Evolutionary conservation across 164 flowering plant species (phyloP), one percentile per base, ranked within the genome.

Genomic region (Nymphaea colorata): DNA sequence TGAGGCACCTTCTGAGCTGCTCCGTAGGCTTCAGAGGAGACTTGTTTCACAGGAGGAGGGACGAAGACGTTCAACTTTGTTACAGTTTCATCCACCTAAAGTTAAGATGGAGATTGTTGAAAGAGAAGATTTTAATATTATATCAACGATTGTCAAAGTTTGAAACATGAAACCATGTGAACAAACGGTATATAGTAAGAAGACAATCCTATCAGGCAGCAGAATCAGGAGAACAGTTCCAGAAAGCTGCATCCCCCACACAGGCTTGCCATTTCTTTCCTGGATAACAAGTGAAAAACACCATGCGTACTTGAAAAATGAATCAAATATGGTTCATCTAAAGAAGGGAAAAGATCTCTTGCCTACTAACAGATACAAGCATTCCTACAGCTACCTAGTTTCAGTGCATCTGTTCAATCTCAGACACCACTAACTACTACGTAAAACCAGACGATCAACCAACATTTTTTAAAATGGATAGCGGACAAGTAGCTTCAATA

Each of bases 11-110:
- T 75, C 44, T 70, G 62, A 14, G 80, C 53, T 25, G 75, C 41
- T 44, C 25, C 1, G 1, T 74, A 78, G 5, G 82, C 67, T 42
- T 69, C 64, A 71, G 44, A 25, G 0, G 67, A 81, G 25, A 78
- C 72, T 43, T 76, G 66, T 74, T 84, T 87, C 5, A 82, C 91
- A 43, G 73, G 17, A 2, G 84, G 72, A 0, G 96, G 90, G 61
- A 89, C 85, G 61, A 71, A 76, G 68, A 78, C 53, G 44, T 81
- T 82, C 67, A 87, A 78, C 66, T 80, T 73, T 43, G 61, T 47
- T 6, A 74, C 25, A 4, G 68, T 83, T 69, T 77, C 82, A 73
- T 83, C 96, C 3, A 85, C 82, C 91, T 87, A 81, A 62, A 71
- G n/a, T 15, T 15, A 4, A 42, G 25, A 18, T 15, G 64, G 66